phyloP scores from a whole-genome alignment of 2,329 filamentous ascomycete species.

The Fulvia fulva region DNA sequence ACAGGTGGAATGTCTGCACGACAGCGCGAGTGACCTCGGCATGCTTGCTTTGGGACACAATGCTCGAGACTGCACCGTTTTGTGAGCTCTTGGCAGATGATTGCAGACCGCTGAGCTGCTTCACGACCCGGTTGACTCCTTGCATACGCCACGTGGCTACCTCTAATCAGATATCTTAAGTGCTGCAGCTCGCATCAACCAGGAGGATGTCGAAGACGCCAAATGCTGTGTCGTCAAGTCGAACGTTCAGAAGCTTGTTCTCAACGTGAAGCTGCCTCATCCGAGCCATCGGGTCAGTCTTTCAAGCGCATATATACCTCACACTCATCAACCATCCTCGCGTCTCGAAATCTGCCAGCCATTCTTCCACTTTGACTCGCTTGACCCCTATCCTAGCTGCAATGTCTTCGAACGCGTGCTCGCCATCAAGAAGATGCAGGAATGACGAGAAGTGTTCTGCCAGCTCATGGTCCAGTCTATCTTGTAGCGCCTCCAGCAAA shows the following conservation, averaged over 20 bases:
- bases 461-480: conserved; percentile 47
- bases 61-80: not conserved
- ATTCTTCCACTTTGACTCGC: conserved; percentile 60
- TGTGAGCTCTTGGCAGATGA: not conserved
- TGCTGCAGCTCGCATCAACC: too few species aligned
- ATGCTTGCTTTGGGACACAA: too few species aligned
- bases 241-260: too few species aligned
- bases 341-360: conserved; percentile 61
- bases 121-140: too few species aligned
- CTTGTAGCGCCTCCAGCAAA: conserved; percentile 12
- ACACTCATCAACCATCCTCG: conserved; percentile 54
- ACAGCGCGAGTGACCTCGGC: too few species aligned
- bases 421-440: conserved; percentile 83
- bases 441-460: conserved; percentile 68
- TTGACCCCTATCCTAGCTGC: conserved; percentile 81
- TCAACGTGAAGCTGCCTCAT: too few species aligned
- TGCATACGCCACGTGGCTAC: too few species aligned
- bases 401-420: conserved; percentile 79
- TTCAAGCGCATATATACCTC: conserved; percentile 21
- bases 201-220: too few species aligned
- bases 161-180: too few species aligned
- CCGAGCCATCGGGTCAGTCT: not conserved
- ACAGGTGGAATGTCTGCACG: too few species aligned
- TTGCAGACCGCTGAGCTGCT: too few species aligned
- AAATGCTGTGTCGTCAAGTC: too few species aligned